A percentile compares a stretch with the other conserved stretches of the same genome.
Conservation (phyloP, 371 early-diverging fungal species). For the Nematocida displodere region DNA sequence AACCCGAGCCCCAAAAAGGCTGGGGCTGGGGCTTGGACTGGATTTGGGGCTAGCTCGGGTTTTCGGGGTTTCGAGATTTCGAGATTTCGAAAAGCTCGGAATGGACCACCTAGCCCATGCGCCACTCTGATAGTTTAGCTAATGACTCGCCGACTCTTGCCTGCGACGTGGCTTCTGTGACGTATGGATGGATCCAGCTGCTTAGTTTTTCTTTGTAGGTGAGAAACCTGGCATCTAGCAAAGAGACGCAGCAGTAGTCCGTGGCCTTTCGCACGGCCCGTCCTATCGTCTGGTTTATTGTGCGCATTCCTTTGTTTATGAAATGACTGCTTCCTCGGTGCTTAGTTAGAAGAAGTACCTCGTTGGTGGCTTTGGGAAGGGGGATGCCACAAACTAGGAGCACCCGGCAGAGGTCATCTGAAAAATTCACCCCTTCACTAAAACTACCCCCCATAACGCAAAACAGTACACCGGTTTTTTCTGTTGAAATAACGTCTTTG, state of each 20-base stretch:
- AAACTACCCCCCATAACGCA: constrained; percentile 89
- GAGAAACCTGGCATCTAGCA: constrained; percentile 68
- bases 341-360: constrained; percentile 67
- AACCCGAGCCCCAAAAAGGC: no score
- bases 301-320: constrained; percentile 69
- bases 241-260: constrained; percentile 71
- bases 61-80: no score
- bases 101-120: no score
- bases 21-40: no score
- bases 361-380: constrained; percentile 72
- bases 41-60: no score
- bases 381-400: constrained; percentile 80
- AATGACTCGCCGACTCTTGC: no score
- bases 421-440: constrained; percentile 89
- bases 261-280: constrained; percentile 78
- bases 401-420: constrained; percentile 62
- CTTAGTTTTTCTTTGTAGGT: constrained; percentile 50
- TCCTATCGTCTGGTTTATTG: constrained; percentile 83
- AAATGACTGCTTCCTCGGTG: constrained; percentile 53
- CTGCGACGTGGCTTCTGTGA: not conserved
- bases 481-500: not conserved
- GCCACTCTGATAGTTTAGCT: no score
- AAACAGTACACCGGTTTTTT: constrained; percentile 70
- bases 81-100: no score
- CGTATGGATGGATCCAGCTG: constrained; percentile 56